Percentiles rank a stretch among this genome's conserved stretches.
phyloP scores from a whole-genome alignment of 257 asterid genomes.

The Solanum etuberosum region DNA sequence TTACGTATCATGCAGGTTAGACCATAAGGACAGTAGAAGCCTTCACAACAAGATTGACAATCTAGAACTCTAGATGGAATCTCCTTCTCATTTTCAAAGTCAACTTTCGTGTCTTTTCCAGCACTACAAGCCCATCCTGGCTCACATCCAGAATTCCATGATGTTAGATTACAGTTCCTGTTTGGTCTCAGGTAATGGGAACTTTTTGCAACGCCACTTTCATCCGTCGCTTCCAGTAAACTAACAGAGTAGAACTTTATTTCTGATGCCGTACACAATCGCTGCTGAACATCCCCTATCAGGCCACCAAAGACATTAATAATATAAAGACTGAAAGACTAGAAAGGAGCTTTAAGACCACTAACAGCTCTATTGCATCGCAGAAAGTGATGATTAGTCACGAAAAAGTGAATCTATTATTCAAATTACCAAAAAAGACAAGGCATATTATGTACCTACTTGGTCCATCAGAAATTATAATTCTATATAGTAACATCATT shows the following conservation, averaged over 20 bases:
- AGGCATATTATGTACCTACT: neutral
- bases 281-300: slow-evolving; percentile 40
- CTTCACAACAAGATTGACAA: slow-evolving; percentile 78
- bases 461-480: neutral
- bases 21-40: slow-evolving; percentile 82
- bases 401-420: neutral
- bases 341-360: neutral
- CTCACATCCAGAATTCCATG: slow-evolving; percentile 75
- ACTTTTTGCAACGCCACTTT: neutral
- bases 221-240: slow-evolving; percentile 18
- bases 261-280: slow-evolving; percentile 78
- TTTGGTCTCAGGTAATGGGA: slow-evolving; percentile 45
- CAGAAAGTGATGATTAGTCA: neutral
- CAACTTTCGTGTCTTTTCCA: slow-evolving; percentile 23
- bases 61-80: slow-evolving; percentile 54
- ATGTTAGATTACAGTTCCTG: slow-evolving; percentile 59
- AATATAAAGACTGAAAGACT: neutral
- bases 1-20: slow-evolving; percentile 93
- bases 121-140: slow-evolving; percentile 86
- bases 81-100: slow-evolving; percentile 20
- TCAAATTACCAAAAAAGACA: neutral
- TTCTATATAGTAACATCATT: neutral
- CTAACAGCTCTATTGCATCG: neutral
- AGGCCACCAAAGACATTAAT: neutral
- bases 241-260: slow-evolving; percentile 38